Evolutionary conservation across 352 stramenopile species (phyloP).

Genomic region (Peronospora belbahrii): DNA sequence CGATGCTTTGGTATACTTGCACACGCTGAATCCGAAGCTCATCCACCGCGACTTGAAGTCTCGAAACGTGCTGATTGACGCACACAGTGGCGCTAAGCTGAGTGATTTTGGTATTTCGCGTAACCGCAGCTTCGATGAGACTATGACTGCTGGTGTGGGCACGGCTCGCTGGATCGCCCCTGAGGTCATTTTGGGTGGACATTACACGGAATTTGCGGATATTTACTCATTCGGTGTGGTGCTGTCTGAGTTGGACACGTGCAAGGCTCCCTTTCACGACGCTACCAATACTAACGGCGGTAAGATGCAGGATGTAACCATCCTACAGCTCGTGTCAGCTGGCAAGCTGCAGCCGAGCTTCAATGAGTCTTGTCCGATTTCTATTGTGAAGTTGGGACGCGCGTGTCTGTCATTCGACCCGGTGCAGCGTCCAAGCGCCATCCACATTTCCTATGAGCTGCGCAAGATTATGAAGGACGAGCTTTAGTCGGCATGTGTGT

Average conservation of each 20-base stretch:
- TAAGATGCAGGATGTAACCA: conserved; percentile 57
- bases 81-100: conserved; percentile 47
- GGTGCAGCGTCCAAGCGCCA: conserved; percentile 53
- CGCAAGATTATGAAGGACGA: conserved; percentile 72
- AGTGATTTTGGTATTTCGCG: conserved; percentile 67
- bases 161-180: conserved; percentile 51
- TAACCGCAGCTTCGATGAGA: conserved; percentile 46
- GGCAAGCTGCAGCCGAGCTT: conserved; percentile 67
- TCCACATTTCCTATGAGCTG: conserved; percentile 73
- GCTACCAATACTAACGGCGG: conserved; percentile 49
- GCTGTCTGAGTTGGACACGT: conserved; percentile 60
- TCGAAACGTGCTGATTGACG: conserved; percentile 59
- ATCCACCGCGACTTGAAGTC: conserved; percentile 68
- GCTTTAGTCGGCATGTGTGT: conserved; percentile 30
- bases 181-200: conserved; percentile 39
- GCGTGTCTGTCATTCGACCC: conserved; percentile 64
- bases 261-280: conserved; percentile 53
- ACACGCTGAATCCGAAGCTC: conserved; percentile 56
- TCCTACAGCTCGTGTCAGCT: conserved; percentile 56
- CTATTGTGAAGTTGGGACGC: conserved; percentile 49
- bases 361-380: conserved; percentile 30
- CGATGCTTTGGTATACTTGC: conserved; percentile 63
- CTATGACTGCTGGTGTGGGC: conserved; percentile 56
- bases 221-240: conserved; percentile 53
- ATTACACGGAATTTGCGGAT: conserved; percentile 48